Conservation (phyloP, 148 eudicot species). For the Vaccinium vitisidaea region DNA sequence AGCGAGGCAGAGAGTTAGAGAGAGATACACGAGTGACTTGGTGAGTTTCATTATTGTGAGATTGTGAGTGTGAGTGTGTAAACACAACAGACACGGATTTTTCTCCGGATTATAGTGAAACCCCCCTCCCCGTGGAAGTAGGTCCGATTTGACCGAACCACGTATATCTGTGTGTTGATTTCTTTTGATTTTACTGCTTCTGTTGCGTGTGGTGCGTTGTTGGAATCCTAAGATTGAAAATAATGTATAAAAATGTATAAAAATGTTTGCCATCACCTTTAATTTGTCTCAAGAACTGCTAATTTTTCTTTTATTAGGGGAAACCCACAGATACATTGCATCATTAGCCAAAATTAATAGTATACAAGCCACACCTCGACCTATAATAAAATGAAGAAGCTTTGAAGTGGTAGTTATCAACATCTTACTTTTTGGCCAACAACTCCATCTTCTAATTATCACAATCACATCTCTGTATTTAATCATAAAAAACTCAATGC, state of each 20-base stretch:
- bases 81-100: too few species aligned
- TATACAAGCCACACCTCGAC: not conserved
- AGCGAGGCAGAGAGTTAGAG: too few species aligned
- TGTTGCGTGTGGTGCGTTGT: too few species aligned
- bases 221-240: not conserved
- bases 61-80: too few species aligned
- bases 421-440: not conserved
- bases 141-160: too few species aligned
- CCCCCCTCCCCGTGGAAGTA: too few species aligned
- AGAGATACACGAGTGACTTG: too few species aligned
- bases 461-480: not conserved
- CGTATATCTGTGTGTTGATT: too few species aligned
- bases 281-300: not conserved
- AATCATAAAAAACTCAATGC: not conserved
- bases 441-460: constrained; percentile 11
- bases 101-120: too few species aligned
- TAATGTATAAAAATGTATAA: not conserved
- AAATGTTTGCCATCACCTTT: not conserved
- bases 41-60: too few species aligned
- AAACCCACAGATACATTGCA: not conserved
- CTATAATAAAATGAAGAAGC: not conserved
- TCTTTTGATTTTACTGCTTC: too few species aligned
- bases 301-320: not conserved
- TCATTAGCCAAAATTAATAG: not conserved
- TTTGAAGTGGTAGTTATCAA: constrained; percentile 10